Percentiles rank a stretch among this genome's conserved stretches.
Evolutionary conservation across 164 flowering plant species (phyloP).

Genomic region (Umbilicus rupestris): DNA sequence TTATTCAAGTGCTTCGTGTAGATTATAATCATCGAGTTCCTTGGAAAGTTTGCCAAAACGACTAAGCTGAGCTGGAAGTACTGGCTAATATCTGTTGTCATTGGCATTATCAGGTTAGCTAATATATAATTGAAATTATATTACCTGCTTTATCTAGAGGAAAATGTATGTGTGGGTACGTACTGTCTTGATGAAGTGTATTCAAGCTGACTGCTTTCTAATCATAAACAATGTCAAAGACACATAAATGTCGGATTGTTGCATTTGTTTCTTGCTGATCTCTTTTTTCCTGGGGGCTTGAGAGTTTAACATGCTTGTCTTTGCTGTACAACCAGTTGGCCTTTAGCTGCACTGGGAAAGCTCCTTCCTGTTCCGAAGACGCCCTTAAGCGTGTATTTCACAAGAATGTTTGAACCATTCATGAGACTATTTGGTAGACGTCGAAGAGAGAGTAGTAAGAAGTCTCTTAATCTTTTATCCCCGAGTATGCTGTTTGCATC

Average conservation of each 20-base stretch:
- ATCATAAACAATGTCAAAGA: neutral
- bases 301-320: neutral
- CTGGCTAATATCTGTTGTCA: slow-evolving; percentile 60
- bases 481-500: neutral
- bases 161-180: neutral
- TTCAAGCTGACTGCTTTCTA: neutral
- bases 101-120: slow-evolving; percentile 60
- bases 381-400: slow-evolving; percentile 30
- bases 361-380: slow-evolving; percentile 78
- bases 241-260: neutral
- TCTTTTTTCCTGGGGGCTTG: neutral
- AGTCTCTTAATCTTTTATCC: neutral
- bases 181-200: neutral
- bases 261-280: neutral
- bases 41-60: slow-evolving; percentile 69
- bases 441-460: neutral
- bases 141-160: neutral
- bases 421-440: neutral
- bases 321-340: slow-evolving; percentile 50
- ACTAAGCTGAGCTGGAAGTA: slow-evolving; percentile 53
- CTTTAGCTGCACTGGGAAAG: slow-evolving; percentile 71
- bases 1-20: slow-evolving; percentile 14
- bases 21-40: slow-evolving; percentile 62
- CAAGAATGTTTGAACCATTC: neutral
- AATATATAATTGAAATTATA: neutral